A percentile compares a stretch with the other conserved stretches of the same genome.
Evolutionary conservation across 495 filamentous ascomycete genomes (phyloP).

Genomic region (Platismatia glauca): DNA sequence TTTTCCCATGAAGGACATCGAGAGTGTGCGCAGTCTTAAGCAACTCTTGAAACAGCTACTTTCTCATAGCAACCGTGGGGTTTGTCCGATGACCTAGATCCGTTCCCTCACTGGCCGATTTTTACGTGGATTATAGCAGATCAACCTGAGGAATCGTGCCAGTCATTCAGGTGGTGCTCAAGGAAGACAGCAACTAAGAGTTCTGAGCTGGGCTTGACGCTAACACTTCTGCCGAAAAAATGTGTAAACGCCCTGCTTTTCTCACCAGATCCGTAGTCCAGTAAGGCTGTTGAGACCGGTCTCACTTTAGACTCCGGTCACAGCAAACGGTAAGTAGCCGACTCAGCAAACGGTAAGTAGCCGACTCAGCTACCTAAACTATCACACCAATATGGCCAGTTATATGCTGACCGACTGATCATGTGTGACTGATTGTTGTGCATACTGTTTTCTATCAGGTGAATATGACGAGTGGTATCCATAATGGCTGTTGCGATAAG

Average conservation of each 20-base stretch:
- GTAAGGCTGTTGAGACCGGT: too few species aligned
- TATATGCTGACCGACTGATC: not conserved
- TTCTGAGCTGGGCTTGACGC: not conserved
- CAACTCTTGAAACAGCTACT: slow-evolving; percentile 10
- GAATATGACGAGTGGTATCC: not conserved
- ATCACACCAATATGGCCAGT: not conserved
- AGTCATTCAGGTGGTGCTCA: too few species aligned
- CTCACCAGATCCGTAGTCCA: not conserved
- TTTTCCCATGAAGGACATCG: not conserved
- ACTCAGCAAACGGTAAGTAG: too few species aligned
- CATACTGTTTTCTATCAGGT: not conserved
- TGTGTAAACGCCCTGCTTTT: not conserved
- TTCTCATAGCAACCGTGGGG: slow-evolving; percentile 5
- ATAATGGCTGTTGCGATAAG: too few species aligned
- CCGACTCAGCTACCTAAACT: not conserved
- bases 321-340: not conserved
- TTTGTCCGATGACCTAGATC: not conserved
- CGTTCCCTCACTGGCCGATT: not conserved
- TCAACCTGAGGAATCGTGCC: too few species aligned
- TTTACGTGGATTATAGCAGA: not conserved
- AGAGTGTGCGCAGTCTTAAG: slow-evolving; percentile 6
- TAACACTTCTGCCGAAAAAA: not conserved
- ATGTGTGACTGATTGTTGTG: not conserved
- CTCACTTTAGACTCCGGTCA: not conserved
- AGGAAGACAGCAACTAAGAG: too few species aligned